Evolutionary conservation across 2,329 filamentous ascomycete genomes (phyloP).

Genomic region (Colletotrichum godetiae): DNA sequence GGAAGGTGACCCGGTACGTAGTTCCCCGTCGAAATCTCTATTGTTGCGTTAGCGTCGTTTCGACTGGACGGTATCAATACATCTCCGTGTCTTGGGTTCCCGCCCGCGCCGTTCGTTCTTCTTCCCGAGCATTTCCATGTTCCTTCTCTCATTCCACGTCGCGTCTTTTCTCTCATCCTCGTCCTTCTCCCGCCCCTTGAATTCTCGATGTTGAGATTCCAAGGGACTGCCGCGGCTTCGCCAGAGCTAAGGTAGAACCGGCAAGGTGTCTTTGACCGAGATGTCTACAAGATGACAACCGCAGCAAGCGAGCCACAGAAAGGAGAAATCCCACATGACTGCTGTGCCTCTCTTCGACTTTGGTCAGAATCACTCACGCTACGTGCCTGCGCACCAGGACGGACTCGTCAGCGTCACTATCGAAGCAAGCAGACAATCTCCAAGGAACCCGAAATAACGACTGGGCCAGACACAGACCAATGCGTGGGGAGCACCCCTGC

Average conservation of each 20-base stretch:
- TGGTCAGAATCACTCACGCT: too few relatives aligned
- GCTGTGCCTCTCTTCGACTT: too few relatives aligned
- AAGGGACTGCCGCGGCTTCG: too few relatives aligned
- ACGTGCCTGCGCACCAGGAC: not conserved
- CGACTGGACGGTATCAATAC: conserved; percentile 28
- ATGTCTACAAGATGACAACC: too few relatives aligned
- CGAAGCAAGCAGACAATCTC: conserved; percentile 5
- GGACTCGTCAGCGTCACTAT: not conserved
- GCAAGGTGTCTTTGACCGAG: too few relatives aligned
- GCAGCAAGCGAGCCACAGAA: too few relatives aligned
- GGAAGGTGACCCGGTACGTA: not conserved
- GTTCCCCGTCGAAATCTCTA: conserved; percentile 25
- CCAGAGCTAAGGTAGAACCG: too few relatives aligned
- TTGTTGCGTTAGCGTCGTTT: conserved; percentile 28
- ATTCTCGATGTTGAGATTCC: not conserved
- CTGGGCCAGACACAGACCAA: conserved; percentile 21
- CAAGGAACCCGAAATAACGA: conserved; percentile 28
- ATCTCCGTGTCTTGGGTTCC: conserved; percentile 17
- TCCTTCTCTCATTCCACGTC: not conserved
- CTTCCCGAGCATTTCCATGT: conserved; percentile 18
- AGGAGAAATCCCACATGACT: too few relatives aligned
- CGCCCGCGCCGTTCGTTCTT: conserved; percentile 14
- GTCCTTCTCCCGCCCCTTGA: not conserved
- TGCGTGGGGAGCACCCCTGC: conserved; percentile 29
- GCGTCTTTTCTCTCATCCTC: not conserved